A percentile compares a stretch with the other conserved stretches of the same genome.
These are phyloP conservation scores for Sphaerulina musiva DNA, from an alignment of 2,329 filamentous ascomycete species.

Conservation along the genomic window DNA sequence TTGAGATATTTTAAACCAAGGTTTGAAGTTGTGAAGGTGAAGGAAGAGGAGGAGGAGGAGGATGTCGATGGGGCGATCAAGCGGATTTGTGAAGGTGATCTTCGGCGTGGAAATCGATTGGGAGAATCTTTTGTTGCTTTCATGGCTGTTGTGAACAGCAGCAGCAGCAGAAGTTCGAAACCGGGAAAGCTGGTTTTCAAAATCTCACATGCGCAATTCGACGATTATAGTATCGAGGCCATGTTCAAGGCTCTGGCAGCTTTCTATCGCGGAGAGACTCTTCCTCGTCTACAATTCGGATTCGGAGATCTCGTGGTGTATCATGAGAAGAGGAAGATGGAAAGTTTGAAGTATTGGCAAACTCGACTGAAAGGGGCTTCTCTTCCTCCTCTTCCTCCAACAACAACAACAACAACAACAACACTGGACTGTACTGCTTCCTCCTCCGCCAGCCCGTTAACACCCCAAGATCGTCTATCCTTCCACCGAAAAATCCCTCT, in stretches of 20 bases:
- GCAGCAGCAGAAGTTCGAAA: conserved; percentile 1
- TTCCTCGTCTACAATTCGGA: not conserved
- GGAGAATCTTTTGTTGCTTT: conserved; percentile 24
- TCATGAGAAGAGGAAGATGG: not conserved
- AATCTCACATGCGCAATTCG: conserved; percentile 33
- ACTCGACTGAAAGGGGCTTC: conserved; percentile 14
- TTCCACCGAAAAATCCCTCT: conserved; percentile 16
- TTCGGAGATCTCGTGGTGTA: conserved; percentile 8
- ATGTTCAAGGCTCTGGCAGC: conserved; percentile 4
- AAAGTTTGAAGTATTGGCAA: conserved; percentile 20
- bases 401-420: too few species aligned
- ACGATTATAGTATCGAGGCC: conserved; percentile 14
- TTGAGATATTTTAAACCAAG: conserved; percentile 36
- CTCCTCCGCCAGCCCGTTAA: not conserved
- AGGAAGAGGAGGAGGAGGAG: too few species aligned
- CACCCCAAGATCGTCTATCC: not conserved
- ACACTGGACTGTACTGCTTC: too few species aligned
- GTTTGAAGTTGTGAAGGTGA: not conserved
- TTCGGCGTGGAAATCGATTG: not conserved
- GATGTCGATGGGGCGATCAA: too few species aligned
- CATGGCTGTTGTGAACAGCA: conserved; percentile 17
- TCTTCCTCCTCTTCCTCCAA: not conserved
- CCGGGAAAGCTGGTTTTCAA: conserved; percentile 28
- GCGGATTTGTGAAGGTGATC: too few species aligned
- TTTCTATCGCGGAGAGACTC: conserved; percentile 5